phyloP scores from a whole-genome alignment of 163 green algal genomes.

The Chloromonas sp. region DNA sequence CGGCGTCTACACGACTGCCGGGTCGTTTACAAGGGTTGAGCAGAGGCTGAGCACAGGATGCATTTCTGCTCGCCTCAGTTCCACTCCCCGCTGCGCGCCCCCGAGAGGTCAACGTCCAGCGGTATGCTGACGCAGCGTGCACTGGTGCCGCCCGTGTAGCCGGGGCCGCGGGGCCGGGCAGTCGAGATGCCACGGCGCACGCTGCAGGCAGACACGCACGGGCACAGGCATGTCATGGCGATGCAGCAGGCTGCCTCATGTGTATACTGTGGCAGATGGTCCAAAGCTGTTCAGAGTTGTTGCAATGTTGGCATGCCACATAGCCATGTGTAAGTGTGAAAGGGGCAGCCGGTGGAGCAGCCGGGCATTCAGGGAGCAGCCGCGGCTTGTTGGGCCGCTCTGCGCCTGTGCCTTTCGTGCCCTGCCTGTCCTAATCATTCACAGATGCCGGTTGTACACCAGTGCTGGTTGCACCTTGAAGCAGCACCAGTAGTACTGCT shows the following conservation, averaged over 20 bases:
- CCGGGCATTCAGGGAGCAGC: too few species aligned
- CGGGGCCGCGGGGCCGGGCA: conserved; percentile 11
- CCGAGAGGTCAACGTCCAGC: conserved; percentile 31
- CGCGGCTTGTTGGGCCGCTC: too few species aligned
- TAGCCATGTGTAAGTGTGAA: too few species aligned
- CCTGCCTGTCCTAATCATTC: too few species aligned
- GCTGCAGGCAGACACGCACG: background rate
- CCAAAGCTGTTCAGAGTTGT: background rate
- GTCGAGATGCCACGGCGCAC: conserved; percentile 4
- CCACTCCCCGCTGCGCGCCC: conserved; percentile 27
- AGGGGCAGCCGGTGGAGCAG: too few species aligned
- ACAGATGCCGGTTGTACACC: too few species aligned
- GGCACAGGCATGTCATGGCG: background rate
- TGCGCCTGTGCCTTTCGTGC: too few species aligned
- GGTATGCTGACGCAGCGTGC: conserved; percentile 35
- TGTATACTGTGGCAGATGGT: background rate
- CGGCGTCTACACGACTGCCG: too few species aligned
- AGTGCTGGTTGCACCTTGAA: too few species aligned
- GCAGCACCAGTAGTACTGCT: too few species aligned
- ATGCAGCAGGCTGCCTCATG: background rate
- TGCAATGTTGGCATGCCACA: background rate
- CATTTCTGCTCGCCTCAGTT: background rate
- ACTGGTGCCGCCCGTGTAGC: conserved; percentile 23
- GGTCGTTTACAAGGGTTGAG: too few species aligned
- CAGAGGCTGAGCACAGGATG: too few species aligned